Percentiles rank a stretch among this genome's conserved stretches.
These are phyloP conservation scores for Arthrobotrys musiformis DNA, from an alignment of 2,329 filamentous ascomycete genomes.

Conservation along the genomic window DNA sequence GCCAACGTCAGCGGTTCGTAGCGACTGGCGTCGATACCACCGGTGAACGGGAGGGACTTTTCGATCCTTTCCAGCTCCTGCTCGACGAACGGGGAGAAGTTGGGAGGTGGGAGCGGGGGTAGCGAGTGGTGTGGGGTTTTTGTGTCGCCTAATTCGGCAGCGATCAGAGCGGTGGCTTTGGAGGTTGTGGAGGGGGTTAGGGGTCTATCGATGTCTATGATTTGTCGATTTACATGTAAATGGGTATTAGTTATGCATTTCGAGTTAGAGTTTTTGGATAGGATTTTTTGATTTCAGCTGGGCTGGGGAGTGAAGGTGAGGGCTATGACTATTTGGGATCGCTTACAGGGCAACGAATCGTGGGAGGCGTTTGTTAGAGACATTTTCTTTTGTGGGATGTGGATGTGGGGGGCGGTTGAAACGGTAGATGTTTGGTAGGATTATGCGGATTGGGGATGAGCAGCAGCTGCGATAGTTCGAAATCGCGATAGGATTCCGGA, in stretches of 20 bases:
- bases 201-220: conserved; percentile 81
- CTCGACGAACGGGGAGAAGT: conserved; percentile 74
- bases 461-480: neutral
- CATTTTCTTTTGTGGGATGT: conserved; percentile 64
- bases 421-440: conserved; percentile 1
- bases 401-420: conserved; percentile 55
- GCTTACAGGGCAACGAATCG: conserved; percentile 82
- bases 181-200: conserved; percentile 73
- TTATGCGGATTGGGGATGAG: neutral
- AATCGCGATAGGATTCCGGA: neutral
- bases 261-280: neutral
- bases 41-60: conserved; percentile 68
- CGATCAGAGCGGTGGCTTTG: conserved; percentile 76
- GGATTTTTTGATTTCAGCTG: conserved; percentile 40
- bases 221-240: too few species aligned
- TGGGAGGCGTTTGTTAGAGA: conserved; percentile 76
- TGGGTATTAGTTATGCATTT: too few species aligned
- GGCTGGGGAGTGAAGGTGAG: conserved; percentile 11
- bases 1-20: too few species aligned
- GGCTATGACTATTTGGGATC: conserved; percentile 14
- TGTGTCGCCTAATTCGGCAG: conserved; percentile 69
- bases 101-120: conserved; percentile 67
- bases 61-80: conserved; percentile 76
- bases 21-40: conserved; percentile 77
- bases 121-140: conserved; percentile 71